Percentiles rank a stretch among this genome's conserved stretches.
Conservation (phyloP, 2,329 filamentous ascomycete genomes). For the Pyrenophora seminiperda region DNA sequence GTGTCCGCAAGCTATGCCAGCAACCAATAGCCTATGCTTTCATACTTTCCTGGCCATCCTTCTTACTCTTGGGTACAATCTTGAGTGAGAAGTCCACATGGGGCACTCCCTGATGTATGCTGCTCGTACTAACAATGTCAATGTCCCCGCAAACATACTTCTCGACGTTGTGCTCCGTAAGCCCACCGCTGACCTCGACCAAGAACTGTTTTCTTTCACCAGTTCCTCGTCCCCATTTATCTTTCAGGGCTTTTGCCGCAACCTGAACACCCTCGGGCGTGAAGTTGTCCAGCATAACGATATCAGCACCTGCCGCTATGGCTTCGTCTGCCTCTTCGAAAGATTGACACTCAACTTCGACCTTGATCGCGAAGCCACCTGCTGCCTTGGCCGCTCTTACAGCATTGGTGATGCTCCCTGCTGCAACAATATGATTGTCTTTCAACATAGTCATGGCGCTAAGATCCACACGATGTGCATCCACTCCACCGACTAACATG, state of each 20-base stretch:
- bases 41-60: conserved; percentile 21
- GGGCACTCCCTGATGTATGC: conserved; percentile 92
- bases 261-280: conserved; percentile 74
- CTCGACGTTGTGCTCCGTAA: conserved; percentile 83
- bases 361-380: conserved; percentile 88
- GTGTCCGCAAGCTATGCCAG: not conserved
- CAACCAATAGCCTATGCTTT: conserved; percentile 4
- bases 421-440: conserved; percentile 97
- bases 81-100: conserved; percentile 97
- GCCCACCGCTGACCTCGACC: conserved; percentile 88
- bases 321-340: conserved; percentile 90
- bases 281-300: conserved; percentile 98
- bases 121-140: conserved; percentile 94
- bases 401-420: conserved; percentile 79
- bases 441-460: conserved; percentile 96
- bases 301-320: conserved; percentile 86
- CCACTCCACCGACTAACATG: conserved; percentile 91
- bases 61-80: conserved; percentile 62
- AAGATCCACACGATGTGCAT: conserved; percentile 89
- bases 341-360: conserved; percentile 93
- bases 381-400: conserved; percentile 82
- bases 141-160: conserved; percentile 81
- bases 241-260: conserved; percentile 76
- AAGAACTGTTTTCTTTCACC: conserved; percentile 66
- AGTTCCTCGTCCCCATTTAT: conserved; percentile 73